These are phyloP conservation scores for Morella rubra DNA, from an alignment of 306 rosid species.

Conservation along the genomic window DNA sequence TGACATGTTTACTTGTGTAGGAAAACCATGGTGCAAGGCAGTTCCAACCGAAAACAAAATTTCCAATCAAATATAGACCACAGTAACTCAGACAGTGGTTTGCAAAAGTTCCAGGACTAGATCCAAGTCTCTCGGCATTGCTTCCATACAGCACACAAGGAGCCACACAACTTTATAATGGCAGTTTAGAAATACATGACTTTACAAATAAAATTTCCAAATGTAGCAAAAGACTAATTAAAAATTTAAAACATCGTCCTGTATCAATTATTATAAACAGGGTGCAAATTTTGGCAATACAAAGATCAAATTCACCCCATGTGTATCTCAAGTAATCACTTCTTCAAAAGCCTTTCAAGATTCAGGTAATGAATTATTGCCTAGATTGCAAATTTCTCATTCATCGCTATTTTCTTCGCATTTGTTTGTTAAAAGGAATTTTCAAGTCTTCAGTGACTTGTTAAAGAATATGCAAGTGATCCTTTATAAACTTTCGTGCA, in stretches of 20 bases:
- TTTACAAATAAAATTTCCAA: not conserved
- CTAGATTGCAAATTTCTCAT: not conserved
- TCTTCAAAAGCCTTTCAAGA: not conserved
- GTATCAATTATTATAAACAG: not conserved
- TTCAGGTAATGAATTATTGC: not conserved
- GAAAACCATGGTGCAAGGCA: slow-evolving; percentile 86
- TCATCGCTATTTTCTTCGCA: not conserved
- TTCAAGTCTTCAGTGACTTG: not conserved
- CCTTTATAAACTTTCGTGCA: not conserved
- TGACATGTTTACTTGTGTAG: no score
- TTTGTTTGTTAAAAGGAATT: not conserved
- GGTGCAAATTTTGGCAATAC: not conserved
- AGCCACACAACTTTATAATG: slow-evolving; percentile 56
- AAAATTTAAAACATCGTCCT: not conserved
- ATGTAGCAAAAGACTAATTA: not conserved
- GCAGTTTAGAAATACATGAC: slow-evolving; percentile 5
- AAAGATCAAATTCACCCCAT: not conserved
- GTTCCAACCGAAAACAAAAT: slow-evolving; percentile 67
- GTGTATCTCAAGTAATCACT: not conserved
- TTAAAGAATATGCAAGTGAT: not conserved
- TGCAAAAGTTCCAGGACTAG: slow-evolving; percentile 69
- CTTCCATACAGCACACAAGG: slow-evolving; percentile 94
- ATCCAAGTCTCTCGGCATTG: slow-evolving; percentile 81
- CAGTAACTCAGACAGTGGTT: slow-evolving; percentile 75
- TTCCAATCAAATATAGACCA: slow-evolving; percentile 72